phyloP scores from a whole-genome alignment of 306 rosid species.

The Parietaria judaica region DNA sequence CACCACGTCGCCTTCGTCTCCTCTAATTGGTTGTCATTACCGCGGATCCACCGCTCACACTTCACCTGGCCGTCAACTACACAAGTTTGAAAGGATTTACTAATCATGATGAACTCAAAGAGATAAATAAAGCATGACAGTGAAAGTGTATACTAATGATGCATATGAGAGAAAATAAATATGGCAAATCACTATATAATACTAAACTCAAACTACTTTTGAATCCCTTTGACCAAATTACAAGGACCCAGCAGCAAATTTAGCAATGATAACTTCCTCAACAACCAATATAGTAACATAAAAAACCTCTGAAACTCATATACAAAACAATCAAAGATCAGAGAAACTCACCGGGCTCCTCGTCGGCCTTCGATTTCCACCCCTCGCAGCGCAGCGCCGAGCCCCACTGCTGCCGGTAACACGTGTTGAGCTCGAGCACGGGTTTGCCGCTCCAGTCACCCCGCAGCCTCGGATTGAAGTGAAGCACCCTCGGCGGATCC shows the following conservation, averaged over 20 bases:
- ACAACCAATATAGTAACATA: not conserved
- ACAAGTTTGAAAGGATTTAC: conserved; percentile 25
- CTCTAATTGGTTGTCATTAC: conserved; percentile 38
- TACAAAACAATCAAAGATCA: not conserved
- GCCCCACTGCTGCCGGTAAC: conserved; percentile 98
- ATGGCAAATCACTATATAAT: not conserved
- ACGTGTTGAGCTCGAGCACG: conserved; percentile 78
- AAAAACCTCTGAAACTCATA: not conserved
- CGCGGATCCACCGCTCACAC: conserved; percentile 93
- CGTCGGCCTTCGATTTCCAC: conserved; percentile 83
- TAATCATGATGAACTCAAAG: conserved; percentile 21
- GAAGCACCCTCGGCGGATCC: conserved; percentile 84
- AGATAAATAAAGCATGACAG: not conserved
- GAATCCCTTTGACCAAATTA: not conserved
- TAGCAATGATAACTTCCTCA: not conserved
- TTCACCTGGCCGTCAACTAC: conserved; percentile 87
- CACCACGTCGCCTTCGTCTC: conserved; percentile 80
- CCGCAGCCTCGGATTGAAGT: conserved; percentile 77
- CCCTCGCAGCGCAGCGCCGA: conserved; percentile 77
- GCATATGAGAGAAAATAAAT: not conserved
- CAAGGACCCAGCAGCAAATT: not conserved
- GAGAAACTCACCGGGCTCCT: conserved; percentile 67
- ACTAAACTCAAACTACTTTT: not conserved
- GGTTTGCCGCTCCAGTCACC: conserved; percentile 97
- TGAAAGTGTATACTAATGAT: not conserved